Evolutionary conservation across 2,329 filamentous ascomycete species (phyloP).

Genomic region (Pezicula neosporulosa): DNA sequence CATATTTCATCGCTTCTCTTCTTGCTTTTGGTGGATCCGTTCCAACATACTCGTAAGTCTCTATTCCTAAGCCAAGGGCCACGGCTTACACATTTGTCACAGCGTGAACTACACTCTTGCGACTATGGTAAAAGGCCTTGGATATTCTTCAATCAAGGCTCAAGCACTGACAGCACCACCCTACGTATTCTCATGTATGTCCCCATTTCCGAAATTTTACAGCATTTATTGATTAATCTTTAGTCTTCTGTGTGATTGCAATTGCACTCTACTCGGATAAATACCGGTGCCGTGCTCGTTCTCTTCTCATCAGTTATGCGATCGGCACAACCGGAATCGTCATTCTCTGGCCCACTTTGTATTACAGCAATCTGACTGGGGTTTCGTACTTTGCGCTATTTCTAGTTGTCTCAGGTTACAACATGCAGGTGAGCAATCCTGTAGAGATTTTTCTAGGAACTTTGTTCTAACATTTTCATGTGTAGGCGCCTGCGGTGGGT

Average conservation of each 20-base stretch:
- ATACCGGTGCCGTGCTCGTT: conserved; percentile 6
- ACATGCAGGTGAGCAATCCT: conserved; percentile 78
- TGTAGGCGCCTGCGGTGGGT: conserved; percentile 8
- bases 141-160: conserved; percentile 27
- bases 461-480: background rate
- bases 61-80: background rate
- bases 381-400: conserved; percentile 81
- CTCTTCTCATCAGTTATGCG: conserved; percentile 6
- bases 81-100: background rate
- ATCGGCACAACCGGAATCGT: conserved; percentile 4
- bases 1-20: conserved; percentile 33
- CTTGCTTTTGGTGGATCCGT: conserved; percentile 28
- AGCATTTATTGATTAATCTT: background rate
- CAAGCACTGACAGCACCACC: conserved; percentile 28
- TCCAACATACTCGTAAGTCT: conserved; percentile 23
- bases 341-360: conserved; percentile 7
- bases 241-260: conserved; percentile 4
- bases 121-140: conserved; percentile 34
- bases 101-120: conserved; percentile 30
- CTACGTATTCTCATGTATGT: conserved; percentile 22
- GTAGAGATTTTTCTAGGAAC: conserved; percentile 41
- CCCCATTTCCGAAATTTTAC: no score
- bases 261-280: conserved; percentile 7
- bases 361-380: conserved; percentile 32
- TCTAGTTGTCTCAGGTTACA: conserved; percentile 79